Evolutionary conservation across 2,329 filamentous ascomycete genomes (phyloP).

Genomic region (Tolypocladium endophyticum): DNA sequence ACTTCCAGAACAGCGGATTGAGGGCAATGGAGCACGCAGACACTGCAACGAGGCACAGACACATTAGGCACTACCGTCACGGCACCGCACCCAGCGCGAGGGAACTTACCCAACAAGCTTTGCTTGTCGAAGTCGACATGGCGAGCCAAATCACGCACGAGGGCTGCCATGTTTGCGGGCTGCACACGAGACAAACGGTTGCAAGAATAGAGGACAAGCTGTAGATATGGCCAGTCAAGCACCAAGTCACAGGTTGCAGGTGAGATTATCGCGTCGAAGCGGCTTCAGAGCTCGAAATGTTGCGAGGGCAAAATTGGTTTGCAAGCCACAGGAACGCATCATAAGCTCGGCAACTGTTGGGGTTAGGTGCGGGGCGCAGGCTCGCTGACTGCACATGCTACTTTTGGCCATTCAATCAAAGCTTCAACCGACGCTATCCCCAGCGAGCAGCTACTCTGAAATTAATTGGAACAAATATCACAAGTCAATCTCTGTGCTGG

Average conservation of each 20-base stretch:
- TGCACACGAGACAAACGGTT: not conserved
- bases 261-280: not conserved
- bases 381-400: not conserved
- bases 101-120: slow-evolving; percentile 52
- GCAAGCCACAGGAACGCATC: not conserved
- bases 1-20: slow-evolving; percentile 99
- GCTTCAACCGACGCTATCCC: not conserved
- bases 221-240: not conserved
- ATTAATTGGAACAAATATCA: not conserved
- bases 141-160: slow-evolving; percentile 39
- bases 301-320: not conserved
- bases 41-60: slow-evolving; percentile 38
- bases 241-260: not conserved
- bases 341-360: not conserved
- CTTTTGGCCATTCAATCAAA: not conserved
- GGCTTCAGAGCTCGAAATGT: not conserved
- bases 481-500: not conserved
- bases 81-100: not conserved
- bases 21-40: slow-evolving; percentile 76
- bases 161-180: slow-evolving; percentile 26
- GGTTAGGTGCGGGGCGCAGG: not conserved
- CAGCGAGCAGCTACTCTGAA: not conserved
- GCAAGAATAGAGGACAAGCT: not conserved
- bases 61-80: not conserved
- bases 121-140: slow-evolving; percentile 58